Evolutionary conservation across 495 filamentous ascomycete genomes (phyloP).

Genomic region (Penicillium manginii): DNA sequence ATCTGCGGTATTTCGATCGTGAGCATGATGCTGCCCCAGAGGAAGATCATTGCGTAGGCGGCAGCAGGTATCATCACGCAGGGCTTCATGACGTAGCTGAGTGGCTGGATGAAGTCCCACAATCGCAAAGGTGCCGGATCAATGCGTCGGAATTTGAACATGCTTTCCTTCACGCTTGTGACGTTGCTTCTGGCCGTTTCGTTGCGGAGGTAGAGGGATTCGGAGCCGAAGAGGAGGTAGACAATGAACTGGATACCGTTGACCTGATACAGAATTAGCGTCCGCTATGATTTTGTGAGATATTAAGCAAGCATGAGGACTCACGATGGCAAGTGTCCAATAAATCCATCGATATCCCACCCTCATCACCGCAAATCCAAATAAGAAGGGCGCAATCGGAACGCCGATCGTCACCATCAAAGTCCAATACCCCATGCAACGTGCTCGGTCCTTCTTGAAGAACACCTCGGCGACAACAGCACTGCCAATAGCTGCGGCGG

Average conservation of each 20-base stretch:
- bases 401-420: conserved; percentile 42
- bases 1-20: conserved; percentile 60
- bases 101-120: conserved; percentile 53
- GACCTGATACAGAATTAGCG: conserved; percentile 31
- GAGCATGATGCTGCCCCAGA: conserved; percentile 49
- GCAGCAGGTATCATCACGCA: conserved; percentile 51
- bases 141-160: conserved; percentile 50
- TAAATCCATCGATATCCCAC: conserved; percentile 53
- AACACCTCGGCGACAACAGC: conserved; percentile 53
- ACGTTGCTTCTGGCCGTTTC: conserved; percentile 10
- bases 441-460: conserved; percentile 47
- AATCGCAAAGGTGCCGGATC: conserved; percentile 48
- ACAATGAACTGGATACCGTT: conserved; percentile 59
- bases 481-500: conserved; percentile 46
- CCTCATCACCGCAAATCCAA: conserved; percentile 49
- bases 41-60: conserved; percentile 59
- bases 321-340: conserved; percentile 47
- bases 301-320: background rate
- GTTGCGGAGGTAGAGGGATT: conserved; percentile 53
- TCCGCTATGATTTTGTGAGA: background rate
- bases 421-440: conserved; percentile 55
- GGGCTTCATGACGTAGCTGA: conserved; percentile 40
- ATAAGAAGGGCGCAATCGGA: conserved; percentile 50
- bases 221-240: conserved; percentile 57
- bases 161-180: conserved; percentile 28